A percentile compares a stretch with the other conserved stretches of the same genome.
Conservation (phyloP, 805 yeast genomes). For the Candida morakotiae region DNA sequence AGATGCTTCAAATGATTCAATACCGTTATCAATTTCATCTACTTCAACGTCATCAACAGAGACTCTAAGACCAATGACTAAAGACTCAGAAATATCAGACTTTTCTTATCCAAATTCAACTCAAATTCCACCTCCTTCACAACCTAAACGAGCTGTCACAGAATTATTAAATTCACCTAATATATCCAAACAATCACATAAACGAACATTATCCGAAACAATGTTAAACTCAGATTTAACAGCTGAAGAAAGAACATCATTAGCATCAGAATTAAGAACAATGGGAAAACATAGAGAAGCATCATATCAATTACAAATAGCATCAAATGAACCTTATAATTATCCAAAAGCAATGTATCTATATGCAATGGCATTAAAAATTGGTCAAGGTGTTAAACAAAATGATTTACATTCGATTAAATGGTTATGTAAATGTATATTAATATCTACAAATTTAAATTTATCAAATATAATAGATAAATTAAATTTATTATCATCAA, state of each 20-base stretch:
- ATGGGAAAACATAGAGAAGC: slow-evolving; percentile 65
- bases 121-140: background rate
- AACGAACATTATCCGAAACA: slow-evolving; percentile 8
- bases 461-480: slow-evolving; percentile 18
- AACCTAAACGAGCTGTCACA: background rate
- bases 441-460: slow-evolving; percentile 11
- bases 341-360: slow-evolving; percentile 59
- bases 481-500: slow-evolving; percentile 23
- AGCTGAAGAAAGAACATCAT: slow-evolving; percentile 25
- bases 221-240: slow-evolving; percentile 4
- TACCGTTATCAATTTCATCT: slow-evolving; percentile 1
- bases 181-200: background rate
- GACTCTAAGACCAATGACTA: background rate
- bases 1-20: slow-evolving; percentile 2
- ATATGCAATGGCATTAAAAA: slow-evolving; percentile 62
- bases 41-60: background rate
- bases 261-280: slow-evolving; percentile 49
- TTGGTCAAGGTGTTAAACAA: slow-evolving; percentile 64
- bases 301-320: slow-evolving; percentile 60
- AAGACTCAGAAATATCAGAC: background rate
- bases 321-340: slow-evolving; percentile 57
- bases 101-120: slow-evolving; percentile 3
- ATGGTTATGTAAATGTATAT: slow-evolving; percentile 54
- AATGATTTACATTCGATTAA: slow-evolving; percentile 51
- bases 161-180: no score